These are phyloP conservation scores for Plasmodium sp. DNA, from an alignment of 169 alveolate genomes.

Conservation along the genomic window DNA sequence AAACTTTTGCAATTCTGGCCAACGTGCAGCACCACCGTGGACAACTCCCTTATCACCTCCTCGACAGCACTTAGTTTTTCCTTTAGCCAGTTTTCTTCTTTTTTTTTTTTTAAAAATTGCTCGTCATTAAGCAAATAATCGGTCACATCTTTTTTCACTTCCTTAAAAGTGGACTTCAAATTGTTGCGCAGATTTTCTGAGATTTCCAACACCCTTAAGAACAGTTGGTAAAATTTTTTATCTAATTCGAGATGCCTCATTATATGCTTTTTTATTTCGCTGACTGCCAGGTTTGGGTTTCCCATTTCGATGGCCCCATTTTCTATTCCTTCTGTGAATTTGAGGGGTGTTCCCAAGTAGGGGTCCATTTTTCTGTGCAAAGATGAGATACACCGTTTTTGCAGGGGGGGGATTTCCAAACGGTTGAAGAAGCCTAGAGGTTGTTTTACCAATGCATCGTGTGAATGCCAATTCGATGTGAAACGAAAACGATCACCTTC, in stretches of 20 bases:
- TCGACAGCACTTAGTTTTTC: conserved; percentile 13
- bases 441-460: not conserved
- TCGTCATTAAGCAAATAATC: not conserved
- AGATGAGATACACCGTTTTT: not conserved
- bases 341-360: not conserved
- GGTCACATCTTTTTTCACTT: not conserved
- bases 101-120: conserved; percentile 34
- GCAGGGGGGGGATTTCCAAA: not conserved
- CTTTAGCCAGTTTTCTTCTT: conserved; percentile 12
- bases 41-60: conserved; percentile 2
- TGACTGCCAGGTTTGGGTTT: not conserved
- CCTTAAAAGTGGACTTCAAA: not conserved
- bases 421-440: not conserved
- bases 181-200: not conserved
- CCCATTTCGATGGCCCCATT: not conserved
- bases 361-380: not conserved
- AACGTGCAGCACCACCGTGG: not conserved
- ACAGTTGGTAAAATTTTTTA: conserved; percentile 38
- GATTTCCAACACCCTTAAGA: conserved; percentile 2
- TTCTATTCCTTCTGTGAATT: not conserved
- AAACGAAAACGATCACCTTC: not conserved
- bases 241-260: conserved; percentile 31
- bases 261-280: conserved; percentile 3
- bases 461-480: not conserved
- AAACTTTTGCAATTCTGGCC: not conserved